Conservation (phyloP, 495 filamentous ascomycete genomes). For the Podospora fimiseda region DNA sequence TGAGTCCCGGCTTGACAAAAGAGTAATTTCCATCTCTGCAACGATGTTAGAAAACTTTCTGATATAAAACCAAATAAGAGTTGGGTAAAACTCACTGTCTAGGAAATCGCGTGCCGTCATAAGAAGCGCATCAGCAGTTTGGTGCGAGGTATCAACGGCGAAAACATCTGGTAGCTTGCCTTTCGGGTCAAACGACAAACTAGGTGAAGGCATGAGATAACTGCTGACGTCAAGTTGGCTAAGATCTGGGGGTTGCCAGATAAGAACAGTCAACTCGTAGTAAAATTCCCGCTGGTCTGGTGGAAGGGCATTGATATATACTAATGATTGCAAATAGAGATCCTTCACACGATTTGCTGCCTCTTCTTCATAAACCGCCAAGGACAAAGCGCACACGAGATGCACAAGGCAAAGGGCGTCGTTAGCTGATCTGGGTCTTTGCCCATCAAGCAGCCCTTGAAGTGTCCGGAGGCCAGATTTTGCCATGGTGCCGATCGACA, state of each 20-base stretch:
- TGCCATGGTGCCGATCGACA: conserved; percentile 33
- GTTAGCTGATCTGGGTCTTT: conserved; percentile 26
- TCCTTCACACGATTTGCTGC: conserved; percentile 17
- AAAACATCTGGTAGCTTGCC: conserved; percentile 33
- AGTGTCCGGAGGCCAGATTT: conserved; percentile 32
- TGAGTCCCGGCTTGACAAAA: conserved; percentile 23
- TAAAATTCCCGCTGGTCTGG: conserved; percentile 24
- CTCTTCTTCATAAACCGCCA: conserved; percentile 33
- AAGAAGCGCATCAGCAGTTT: conserved; percentile 30
- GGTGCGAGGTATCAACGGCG: not conserved
- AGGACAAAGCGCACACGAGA: conserved; percentile 40
- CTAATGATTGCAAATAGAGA: conserved; percentile 36
- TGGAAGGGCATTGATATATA: conserved; percentile 28
- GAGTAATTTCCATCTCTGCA: conserved; percentile 38
- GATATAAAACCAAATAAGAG: not conserved
- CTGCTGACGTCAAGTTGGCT: conserved; percentile 11
- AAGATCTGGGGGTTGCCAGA: conserved; percentile 36
- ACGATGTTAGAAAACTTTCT: conserved; percentile 11
- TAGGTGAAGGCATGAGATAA: conserved; percentile 3
- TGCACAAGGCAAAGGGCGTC: conserved; percentile 40
- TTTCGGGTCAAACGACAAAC: conserved; percentile 26
- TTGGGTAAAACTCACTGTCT: conserved; percentile 31
- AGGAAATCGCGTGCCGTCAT: conserved; percentile 38
- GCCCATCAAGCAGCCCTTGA: conserved; percentile 25
- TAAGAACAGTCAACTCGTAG: conserved; percentile 25